Evolutionary conservation across 192 early-diverging fungal genomes (phyloP), one percentile per base, ranked within the genome.

Genomic region (Podila epigama): DNA sequence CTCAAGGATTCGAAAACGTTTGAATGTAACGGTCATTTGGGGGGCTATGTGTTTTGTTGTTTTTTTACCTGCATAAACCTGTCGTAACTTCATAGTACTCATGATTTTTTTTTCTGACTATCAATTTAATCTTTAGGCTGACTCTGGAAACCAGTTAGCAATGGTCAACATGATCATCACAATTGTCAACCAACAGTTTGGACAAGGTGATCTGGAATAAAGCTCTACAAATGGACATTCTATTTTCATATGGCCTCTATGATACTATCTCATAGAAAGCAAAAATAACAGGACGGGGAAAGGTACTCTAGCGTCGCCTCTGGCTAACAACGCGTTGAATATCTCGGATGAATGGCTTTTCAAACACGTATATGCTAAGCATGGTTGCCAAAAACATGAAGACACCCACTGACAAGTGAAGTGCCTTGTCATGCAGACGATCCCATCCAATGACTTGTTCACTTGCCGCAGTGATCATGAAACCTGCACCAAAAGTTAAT

Each of bases 391-490:
- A 36, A 36, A 77, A 68, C 7, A 56, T 37, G 1, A 28, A 20
- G 2, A 68, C 80, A n/a, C 92, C 92, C 31, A 90, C 66, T 1
- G 61, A 81, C 27, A 92, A 58, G 71, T 91, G 90, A 34, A 71
- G 41, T 1, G 62, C 55, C 68, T 91, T 90, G 33, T 81, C 62
- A 18, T 41, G 54, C 25, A 85, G 44, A 3, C 85, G 68, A 16
- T 73, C 37, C 88, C 88, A 91, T 31, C 90, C 90, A 66, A 92
- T 79, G 4, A 50, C 40, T n/a, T 63, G 63, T 61, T 87, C 82
- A 25, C 87, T 89, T 48, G 52, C 58, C 34, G 44, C 68, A 18
- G 91, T 92, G 9, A 87, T 58, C 9, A 59, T 66, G 83, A 86
- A 93, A 3, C 81, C 69, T 0, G 70, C 57, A 1, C 67, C 69